Conservation (phyloP, 129 eudicot species). For the Flaveria linearis region DNA sequence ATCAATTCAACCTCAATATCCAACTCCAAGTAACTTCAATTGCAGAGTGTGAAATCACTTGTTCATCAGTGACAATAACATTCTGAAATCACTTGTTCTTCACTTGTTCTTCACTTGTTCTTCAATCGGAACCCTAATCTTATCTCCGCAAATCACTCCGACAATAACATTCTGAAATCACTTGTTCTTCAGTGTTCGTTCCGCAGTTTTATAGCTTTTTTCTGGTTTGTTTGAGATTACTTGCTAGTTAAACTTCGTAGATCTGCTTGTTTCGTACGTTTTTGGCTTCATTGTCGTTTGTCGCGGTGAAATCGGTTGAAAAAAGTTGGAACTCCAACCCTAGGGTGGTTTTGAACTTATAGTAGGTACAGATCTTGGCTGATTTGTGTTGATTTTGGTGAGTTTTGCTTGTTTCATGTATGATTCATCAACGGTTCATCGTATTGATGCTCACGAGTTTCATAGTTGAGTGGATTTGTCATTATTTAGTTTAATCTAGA, state of each 20-base stretch:
- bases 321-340: slow-evolving; percentile 30
- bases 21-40: neutral
- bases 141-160: too few species aligned
- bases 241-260: slow-evolving; percentile 26
- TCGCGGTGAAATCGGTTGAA: slow-evolving; percentile 21
- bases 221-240: neutral
- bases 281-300: neutral
- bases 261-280: slow-evolving; percentile 23
- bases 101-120: too few species aligned
- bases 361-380: slow-evolving; percentile 29
- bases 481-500: too few species aligned
- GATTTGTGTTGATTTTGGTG: neutral
- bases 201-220: neutral
- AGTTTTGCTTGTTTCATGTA: neutral
- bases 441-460: too few species aligned
- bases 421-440: too few species aligned
- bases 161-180: too few species aligned
- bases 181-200: neutral
- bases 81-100: too few species aligned
- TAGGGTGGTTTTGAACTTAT: neutral
- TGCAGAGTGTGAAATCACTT: neutral
- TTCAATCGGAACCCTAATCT: too few species aligned
- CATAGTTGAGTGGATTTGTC: too few species aligned
- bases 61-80: neutral
- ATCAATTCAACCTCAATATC: neutral